Percentiles rank a stretch among this genome's conserved stretches.
Evolutionary conservation across 1,139 yeast species (phyloP).

Genomic region (Saccharomycopsis hybrid): DNA sequence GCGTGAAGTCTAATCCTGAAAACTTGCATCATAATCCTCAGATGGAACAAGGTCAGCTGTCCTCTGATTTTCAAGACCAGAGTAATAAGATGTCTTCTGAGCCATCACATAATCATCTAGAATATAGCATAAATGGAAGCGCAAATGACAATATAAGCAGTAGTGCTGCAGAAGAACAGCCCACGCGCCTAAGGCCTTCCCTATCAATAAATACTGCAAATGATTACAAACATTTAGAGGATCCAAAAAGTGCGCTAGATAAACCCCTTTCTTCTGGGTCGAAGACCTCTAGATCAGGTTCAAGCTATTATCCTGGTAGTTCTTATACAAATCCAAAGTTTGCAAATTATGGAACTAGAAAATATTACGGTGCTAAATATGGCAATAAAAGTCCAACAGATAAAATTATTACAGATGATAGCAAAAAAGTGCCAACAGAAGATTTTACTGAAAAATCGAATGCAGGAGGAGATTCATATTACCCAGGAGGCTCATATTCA

Average conservation of each 20-base stretch:
- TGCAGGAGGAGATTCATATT: slow-evolving; percentile 10
- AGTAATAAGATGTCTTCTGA: too few species aligned
- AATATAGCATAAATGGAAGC: too few species aligned
- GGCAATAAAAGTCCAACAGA: slow-evolving; percentile 1
- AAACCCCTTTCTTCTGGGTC: slow-evolving; percentile 10
- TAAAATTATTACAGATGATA: not conserved
- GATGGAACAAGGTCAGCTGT: too few species aligned
- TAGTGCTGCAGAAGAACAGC: not conserved
- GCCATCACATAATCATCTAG: too few species aligned
- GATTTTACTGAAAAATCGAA: not conserved
- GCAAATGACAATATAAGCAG: not conserved
- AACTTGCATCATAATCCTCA: not conserved
- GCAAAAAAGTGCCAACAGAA: not conserved
- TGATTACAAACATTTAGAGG: not conserved
- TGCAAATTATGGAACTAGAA: slow-evolving; percentile 6
- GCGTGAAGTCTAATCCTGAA: slow-evolving; percentile 10
- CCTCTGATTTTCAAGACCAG: too few species aligned
- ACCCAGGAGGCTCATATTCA: slow-evolving; percentile 5
- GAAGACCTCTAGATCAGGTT: slow-evolving; percentile 8
- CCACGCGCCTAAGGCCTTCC: slow-evolving; percentile 9
- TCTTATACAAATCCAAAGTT: slow-evolving; percentile 9
- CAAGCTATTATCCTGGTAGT: slow-evolving; percentile 6
- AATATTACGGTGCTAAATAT: slow-evolving; percentile 6
- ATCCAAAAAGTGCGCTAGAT: slow-evolving; percentile 1
- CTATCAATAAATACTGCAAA: slow-evolving; percentile 10